A percentile compares a stretch with the other conserved stretches of the same genome.
Conservation (phyloP, 1,139 yeast genomes). For the Diutina sp. region DNA sequence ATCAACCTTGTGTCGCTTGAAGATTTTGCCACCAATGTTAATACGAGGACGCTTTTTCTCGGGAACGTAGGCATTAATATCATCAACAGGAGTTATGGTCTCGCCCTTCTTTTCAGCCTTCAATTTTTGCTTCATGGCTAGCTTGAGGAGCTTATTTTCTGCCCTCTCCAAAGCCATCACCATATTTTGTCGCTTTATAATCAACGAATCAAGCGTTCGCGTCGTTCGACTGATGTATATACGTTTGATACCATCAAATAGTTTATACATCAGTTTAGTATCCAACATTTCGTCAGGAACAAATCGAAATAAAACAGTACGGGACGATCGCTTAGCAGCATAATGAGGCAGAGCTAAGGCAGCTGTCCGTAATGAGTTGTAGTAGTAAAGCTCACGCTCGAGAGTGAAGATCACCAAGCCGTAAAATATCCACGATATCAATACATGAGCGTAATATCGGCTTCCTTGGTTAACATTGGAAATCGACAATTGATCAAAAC, state of each 20-base stretch:
- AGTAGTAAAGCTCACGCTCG: constrained; percentile 74
- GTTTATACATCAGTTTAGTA: constrained; percentile 45
- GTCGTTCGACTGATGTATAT: constrained; percentile 68
- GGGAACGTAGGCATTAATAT: constrained; percentile 56
- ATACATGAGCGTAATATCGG: constrained; percentile 78
- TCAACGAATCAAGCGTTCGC: constrained; percentile 41
- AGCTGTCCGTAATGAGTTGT: constrained; percentile 69
- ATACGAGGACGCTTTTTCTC: constrained; percentile 67
- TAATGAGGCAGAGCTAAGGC: constrained; percentile 72
- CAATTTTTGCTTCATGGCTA: constrained; percentile 46
- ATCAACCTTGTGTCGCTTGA: constrained; percentile 54
- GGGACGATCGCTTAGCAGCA: constrained; percentile 58
- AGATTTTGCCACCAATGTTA: constrained; percentile 40
- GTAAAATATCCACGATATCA: constrained; percentile 69
- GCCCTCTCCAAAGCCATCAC: constrained; percentile 60
- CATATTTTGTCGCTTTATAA: constrained; percentile 48
- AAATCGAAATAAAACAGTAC: constrained; percentile 69
- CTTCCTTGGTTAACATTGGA: constrained; percentile 47
- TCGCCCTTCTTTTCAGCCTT: constrained; percentile 54
- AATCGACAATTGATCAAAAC: constrained; percentile 70
- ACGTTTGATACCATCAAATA: constrained; percentile 60
- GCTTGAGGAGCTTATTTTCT: constrained; percentile 43
- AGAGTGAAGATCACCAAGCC: constrained; percentile 57
- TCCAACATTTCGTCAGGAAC: constrained; percentile 61
- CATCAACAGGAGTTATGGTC: constrained; percentile 8